These are phyloP conservation scores for Starmera quercuum DNA, from an alignment of 805 yeast genomes.

Conservation along the genomic window DNA sequence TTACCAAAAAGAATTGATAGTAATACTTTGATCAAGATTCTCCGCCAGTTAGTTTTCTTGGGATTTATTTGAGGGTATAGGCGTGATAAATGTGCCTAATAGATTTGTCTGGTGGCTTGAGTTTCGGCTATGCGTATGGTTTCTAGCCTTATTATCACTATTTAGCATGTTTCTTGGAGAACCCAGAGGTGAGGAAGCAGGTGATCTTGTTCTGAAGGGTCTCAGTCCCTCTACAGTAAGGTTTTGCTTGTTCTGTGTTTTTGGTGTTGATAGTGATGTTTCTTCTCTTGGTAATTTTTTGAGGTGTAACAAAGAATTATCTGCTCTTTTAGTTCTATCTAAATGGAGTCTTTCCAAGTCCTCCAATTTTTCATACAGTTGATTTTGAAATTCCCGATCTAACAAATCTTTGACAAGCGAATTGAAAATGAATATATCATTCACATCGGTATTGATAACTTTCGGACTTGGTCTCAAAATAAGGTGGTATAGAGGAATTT, in stretches of 20 bases:
- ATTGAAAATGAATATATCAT: constrained; percentile 6
- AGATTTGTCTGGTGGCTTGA: too few species aligned
- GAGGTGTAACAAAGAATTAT: constrained; percentile 7
- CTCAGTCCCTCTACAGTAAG: constrained; percentile 10
- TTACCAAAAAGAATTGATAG: too few species aligned
- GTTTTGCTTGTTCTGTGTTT: neutral
- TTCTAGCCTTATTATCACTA: too few species aligned
- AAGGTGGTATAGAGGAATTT: constrained; percentile 18
- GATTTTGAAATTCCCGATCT: constrained; percentile 3
- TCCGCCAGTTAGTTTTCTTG: too few species aligned
- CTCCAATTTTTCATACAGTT: constrained; percentile 8
- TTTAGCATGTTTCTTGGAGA: constrained; percentile 12
- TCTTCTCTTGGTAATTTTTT: constrained; percentile 5
- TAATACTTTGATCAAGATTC: too few species aligned
- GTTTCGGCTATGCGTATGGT: too few species aligned
- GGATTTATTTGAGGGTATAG: too few species aligned
- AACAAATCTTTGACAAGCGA: constrained; percentile 10
- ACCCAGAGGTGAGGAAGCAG: constrained; percentile 7
- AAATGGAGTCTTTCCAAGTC: constrained; percentile 10
- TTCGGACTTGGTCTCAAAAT: constrained; percentile 18
- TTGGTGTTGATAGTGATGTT: constrained; percentile 2
- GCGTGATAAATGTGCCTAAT: too few species aligned
- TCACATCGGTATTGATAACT: constrained; percentile 1
- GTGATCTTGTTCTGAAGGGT: constrained; percentile 17
- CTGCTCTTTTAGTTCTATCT: constrained; percentile 11